Evolutionary conservation across 164 flowering plant genomes (phyloP), one percentile per base, ranked within the genome.

Genomic region (Vitis rupestris): DNA sequence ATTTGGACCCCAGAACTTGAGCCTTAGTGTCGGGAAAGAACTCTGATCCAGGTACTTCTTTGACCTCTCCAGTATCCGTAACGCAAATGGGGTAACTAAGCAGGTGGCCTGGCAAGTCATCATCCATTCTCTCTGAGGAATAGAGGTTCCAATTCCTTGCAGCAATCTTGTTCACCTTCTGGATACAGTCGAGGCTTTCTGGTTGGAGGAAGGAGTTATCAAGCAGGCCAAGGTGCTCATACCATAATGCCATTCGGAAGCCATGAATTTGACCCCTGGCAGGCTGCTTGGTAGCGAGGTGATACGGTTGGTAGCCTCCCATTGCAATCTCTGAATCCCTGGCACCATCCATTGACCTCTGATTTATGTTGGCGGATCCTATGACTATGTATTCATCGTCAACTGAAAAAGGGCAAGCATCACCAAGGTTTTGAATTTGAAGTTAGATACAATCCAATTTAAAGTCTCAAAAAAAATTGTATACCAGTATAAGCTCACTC

Each of bases 321-420:
- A 90, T 88, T 4, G 95, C 95, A 29, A 92, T 92, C 72, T 92
- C 97, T 3, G 97, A 73, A 73, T 92, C 97, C 71, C 97, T 82
- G 0, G 79, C 87, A 6, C 95, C 97, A 31, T 88, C 97, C 94
- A 91, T 82, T 44, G 97, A 91, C 62, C 97, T 79, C 63, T 91
- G 93, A 69, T 91, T 91, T 68, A 91, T 86, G 79, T 91, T 91
- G 16, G 97, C 97, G 0, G 97, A 91, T 70, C 97, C 97, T 7
- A 88, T 67, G 70, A 91, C 88, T 59, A 92, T 88, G 80, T 90
- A 92, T 59, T 92, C 97, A 67, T 92, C 97, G 64, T 92, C 97
- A 70, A 90, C 96, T 92, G 86, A 80, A 79, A 17, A 65, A 56
- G 2, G 8, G 27, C 3, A 37, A 57, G 30, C 10, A 65, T 2